Conservation (phyloP, 106 monocot genomes). For the Dendrobium nobile region DNA sequence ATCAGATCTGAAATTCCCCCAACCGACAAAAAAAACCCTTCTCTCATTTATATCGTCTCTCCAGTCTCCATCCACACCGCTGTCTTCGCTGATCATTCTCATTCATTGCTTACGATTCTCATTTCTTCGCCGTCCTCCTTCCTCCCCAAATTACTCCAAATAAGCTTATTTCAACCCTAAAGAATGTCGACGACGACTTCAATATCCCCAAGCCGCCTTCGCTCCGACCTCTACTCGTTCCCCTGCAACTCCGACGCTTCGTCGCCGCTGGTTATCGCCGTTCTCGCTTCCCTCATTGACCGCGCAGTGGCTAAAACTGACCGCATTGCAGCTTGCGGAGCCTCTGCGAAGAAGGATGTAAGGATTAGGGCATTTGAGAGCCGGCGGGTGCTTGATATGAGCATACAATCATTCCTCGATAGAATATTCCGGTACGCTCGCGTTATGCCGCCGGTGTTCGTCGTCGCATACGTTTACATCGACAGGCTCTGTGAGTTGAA, state of each 20-base stretch:
- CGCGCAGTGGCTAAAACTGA: constrained; percentile 41
- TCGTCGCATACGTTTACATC: constrained; percentile 77
- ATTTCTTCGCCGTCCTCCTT: no score
- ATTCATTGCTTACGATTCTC: no score
- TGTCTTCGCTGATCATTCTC: no score
- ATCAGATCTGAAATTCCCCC: no score
- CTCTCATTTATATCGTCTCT: no score
- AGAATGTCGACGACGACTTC: not conserved
- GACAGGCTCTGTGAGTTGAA: constrained; percentile 50
- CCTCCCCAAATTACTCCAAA: not conserved
- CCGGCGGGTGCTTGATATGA: constrained; percentile 52
- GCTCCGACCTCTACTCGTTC: constrained; percentile 42
- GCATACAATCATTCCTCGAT: constrained; percentile 54
- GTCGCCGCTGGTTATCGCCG: constrained; percentile 40
- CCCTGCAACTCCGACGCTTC: constrained; percentile 11
- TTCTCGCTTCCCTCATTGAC: constrained; percentile 66
- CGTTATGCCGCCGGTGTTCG: constrained; percentile 55
- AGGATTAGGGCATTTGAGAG: constrained; percentile 26
- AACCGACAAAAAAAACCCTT: no score
- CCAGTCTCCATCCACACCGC: no score
- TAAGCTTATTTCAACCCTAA: not conserved
- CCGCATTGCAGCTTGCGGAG: not conserved
- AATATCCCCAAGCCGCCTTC: constrained; percentile 32
- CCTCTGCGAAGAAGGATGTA: not conserved
- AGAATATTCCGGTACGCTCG: constrained; percentile 54